These are phyloP conservation scores for Neofusicoccum umdonicola DNA, from an alignment of 2,329 filamentous ascomycete species.

Conservation along the genomic window DNA sequence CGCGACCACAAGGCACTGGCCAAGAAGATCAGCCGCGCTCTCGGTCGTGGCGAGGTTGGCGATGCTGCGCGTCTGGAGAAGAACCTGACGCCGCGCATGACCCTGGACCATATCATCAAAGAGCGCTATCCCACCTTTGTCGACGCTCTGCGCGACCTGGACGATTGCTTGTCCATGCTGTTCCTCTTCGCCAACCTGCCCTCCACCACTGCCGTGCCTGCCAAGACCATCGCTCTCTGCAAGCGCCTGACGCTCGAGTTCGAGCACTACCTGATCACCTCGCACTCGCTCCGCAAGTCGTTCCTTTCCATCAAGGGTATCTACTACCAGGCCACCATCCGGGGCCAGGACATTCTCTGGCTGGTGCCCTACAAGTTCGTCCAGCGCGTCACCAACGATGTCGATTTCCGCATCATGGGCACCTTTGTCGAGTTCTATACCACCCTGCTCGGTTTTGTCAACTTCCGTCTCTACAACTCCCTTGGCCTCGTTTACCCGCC, in stretches of 20 bases:
- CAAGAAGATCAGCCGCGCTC: constrained; percentile 93
- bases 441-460: constrained; percentile 90
- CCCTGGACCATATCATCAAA: constrained; percentile 93
- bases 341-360: constrained; percentile 96
- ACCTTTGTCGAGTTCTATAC: constrained; percentile 99
- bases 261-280: constrained; percentile 93
- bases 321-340: constrained; percentile 97
- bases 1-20: constrained; percentile 94
- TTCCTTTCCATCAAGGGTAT: constrained; percentile 99
- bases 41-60: constrained; percentile 85
- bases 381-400: constrained; percentile 86
- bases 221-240: constrained; percentile 94
- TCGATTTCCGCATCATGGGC: constrained; percentile 98
- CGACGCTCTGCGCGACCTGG: constrained; percentile 88
- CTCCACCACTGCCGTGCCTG: constrained; percentile 81
- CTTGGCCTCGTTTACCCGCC: constrained; percentile 92
- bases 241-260: constrained; percentile 93
- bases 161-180: constrained; percentile 94
- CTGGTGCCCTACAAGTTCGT: constrained; percentile 98
- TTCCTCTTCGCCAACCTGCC: constrained; percentile 97
- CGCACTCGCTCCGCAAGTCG: constrained; percentile 87
- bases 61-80: constrained; percentile 89
- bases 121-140: constrained; percentile 97
- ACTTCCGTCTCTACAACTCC: constrained; percentile 90
- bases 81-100: constrained; percentile 84